phyloP scores from a whole-genome alignment of 345 rosid species.

The Rhizophora apiculata region DNA sequence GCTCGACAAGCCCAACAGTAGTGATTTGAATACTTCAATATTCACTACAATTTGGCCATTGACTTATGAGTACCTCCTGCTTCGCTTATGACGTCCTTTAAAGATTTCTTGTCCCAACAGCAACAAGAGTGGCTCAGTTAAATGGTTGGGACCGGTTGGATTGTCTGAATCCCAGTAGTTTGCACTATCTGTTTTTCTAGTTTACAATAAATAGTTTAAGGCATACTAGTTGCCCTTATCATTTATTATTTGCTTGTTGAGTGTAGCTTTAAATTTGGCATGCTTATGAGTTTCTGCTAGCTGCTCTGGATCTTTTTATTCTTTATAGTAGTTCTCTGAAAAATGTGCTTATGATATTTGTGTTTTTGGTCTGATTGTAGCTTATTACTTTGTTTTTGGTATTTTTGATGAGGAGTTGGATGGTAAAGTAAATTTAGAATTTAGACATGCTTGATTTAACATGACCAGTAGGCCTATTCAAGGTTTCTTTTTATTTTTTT shows the following conservation, averaged over 20 bases:
- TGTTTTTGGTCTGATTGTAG: constrained; percentile 30
- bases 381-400: constrained; percentile 13
- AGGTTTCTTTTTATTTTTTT: constrained; percentile 29
- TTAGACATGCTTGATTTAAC: constrained; percentile 33
- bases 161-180: constrained; percentile 63
- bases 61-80: constrained; percentile 20
- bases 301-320: constrained; percentile 38
- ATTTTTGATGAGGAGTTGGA: constrained; percentile 17
- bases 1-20: constrained; percentile 77
- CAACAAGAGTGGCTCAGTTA: constrained; percentile 36
- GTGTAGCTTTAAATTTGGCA: constrained; percentile 63
- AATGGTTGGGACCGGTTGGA: constrained; percentile 64
- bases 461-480: constrained; percentile 30
- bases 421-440: constrained; percentile 17
- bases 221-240: constrained; percentile 48
- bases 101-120: constrained; percentile 29
- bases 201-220: constrained; percentile 61
- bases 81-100: constrained; percentile 19
- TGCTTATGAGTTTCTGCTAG: constrained; percentile 61
- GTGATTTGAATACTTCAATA: constrained; percentile 31
- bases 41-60: constrained; percentile 26
- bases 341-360: constrained; percentile 30
- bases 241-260: constrained; percentile 44
- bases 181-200: constrained; percentile 59
- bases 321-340: constrained; percentile 48